Evolutionary conservation across 495 filamentous ascomycete genomes (phyloP).

Genomic region (Penicillium egyptiacum): DNA sequence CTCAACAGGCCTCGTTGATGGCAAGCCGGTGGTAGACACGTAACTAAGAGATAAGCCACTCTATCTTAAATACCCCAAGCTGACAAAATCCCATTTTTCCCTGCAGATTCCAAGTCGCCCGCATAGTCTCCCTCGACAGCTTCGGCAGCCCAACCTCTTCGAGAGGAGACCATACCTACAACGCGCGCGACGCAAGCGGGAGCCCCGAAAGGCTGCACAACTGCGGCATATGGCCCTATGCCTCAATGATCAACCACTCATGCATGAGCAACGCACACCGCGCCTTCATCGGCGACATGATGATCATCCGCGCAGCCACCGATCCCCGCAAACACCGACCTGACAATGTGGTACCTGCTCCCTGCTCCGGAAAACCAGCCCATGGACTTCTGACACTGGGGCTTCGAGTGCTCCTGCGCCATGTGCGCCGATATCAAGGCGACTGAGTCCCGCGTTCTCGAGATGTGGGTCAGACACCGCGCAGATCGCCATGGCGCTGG

Average conservation of each 20-base stretch:
- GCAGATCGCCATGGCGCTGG: slow-evolving; percentile 5
- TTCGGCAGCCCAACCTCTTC: slow-evolving; percentile 2
- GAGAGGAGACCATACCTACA: background rate
- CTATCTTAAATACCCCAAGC: background rate
- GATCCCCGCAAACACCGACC: slow-evolving; percentile 50
- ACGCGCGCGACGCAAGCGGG: background rate
- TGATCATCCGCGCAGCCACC: slow-evolving; percentile 50
- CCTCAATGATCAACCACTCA: slow-evolving; percentile 57
- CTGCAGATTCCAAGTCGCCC: background rate
- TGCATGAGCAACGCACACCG: slow-evolving; percentile 47
- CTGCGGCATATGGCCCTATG: slow-evolving; percentile 53
- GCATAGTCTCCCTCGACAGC: background rate
- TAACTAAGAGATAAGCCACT: background rate
- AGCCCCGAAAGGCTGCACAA: background rate
- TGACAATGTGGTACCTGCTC: slow-evolving; percentile 37
- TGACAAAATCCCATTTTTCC: background rate
- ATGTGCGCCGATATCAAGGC: slow-evolving; percentile 36
- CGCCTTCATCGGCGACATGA: slow-evolving; percentile 60
- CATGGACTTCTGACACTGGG: slow-evolving; percentile 34
- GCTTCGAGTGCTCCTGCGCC: slow-evolving; percentile 47
- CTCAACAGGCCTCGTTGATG: background rate
- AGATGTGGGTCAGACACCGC: slow-evolving; percentile 6
- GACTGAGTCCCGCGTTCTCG: background rate
- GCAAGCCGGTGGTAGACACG: slow-evolving; percentile 1
- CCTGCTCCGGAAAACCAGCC: slow-evolving; percentile 28